Evolutionary conservation across 495 filamentous ascomycete genomes (phyloP), one percentile per base, ranked within the genome.

Genomic region (Penicillium cosmopolitanum): DNA sequence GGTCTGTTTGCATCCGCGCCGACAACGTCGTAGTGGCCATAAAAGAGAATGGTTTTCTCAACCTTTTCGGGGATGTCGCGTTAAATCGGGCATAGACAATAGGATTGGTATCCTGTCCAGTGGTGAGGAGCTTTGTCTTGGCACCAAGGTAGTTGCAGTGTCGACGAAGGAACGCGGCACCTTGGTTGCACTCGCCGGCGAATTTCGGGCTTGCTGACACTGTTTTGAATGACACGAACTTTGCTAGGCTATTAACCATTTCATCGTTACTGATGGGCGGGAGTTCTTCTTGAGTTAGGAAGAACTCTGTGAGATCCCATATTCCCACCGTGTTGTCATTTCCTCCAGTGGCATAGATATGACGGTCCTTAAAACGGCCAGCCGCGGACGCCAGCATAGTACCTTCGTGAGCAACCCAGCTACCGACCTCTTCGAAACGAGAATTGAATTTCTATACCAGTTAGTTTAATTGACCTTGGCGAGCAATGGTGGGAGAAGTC

Each of bases 11-110:
- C 86, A 55, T 96, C 91, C 0, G 96, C 95, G 18, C 90, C 84
- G n/a, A 98, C 93, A n/a, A 98, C 92, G 59, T 98, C 95, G 74
- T 98, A 98, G 64, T 98, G 95, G 4, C 96, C 96, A 70, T 98
- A 98, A 72, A 98, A 98, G 13, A 98, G 79, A 35, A 97, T 89
- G 1, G 89, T 93, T 75, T 93, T 96, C 21, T 92, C 83, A 72
- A 83, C 67, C 83, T 91, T 73, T 0, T 75, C 58, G 3, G 73
- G 2, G 74, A 71, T 1, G 76, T 79, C 21, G 90, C 91, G 51
- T 84, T 81, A 70, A 98, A 98, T 56, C 87, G 87, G 34, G 95
- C 94, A 69, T 88, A 89, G 1, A 98, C 91, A 21, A 98, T 85
- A 2, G 95, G 95, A 70, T 98, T 98, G 46, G 87, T 87, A 11